Percentiles rank a stretch among this genome's conserved stretches.
phyloP scores from a whole-genome alignment of 2,329 filamentous ascomycete species.

The Peltaster fructicola region DNA sequence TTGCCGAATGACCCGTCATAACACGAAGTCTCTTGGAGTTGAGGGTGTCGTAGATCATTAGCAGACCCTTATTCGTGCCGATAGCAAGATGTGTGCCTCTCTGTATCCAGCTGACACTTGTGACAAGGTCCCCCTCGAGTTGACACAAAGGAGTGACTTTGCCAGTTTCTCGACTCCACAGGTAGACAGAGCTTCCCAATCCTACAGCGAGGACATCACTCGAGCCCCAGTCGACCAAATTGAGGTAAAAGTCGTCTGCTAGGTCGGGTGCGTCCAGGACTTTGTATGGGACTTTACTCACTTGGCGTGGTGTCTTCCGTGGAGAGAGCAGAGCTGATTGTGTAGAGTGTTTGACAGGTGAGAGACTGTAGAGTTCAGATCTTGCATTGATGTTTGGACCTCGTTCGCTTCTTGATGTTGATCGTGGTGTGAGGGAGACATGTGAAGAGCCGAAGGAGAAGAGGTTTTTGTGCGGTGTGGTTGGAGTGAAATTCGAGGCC shows the following conservation, averaged over 20 bases:
- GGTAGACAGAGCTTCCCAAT: slow-evolving; percentile 82
- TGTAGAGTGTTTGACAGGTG: slow-evolving; percentile 80
- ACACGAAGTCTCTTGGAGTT: slow-evolving; percentile 69
- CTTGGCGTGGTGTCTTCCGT: slow-evolving; percentile 68
- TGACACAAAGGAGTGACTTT: slow-evolving; percentile 89
- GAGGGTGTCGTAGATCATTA: slow-evolving; percentile 96
- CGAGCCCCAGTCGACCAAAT: slow-evolving; percentile 93
- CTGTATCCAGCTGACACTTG: slow-evolving; percentile 96
- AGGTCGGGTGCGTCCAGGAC: slow-evolving; percentile 91
- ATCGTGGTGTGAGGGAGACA: slow-evolving; percentile 59
- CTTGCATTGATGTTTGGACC: slow-evolving; percentile 75
- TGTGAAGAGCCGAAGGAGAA: slow-evolving; percentile 70
- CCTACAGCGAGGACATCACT: slow-evolving; percentile 89
- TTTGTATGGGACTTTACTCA: slow-evolving; percentile 95
- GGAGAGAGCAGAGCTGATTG: slow-evolving; percentile 88
- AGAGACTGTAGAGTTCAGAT: slow-evolving; percentile 89
- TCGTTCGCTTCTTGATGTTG: slow-evolving; percentile 51
- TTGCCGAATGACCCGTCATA: slow-evolving; percentile 89
- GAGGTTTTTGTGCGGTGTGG: slow-evolving; percentile 92
- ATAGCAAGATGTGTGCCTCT: slow-evolving; percentile 84
- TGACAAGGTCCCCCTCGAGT: slow-evolving; percentile 80
- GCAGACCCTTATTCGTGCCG: slow-evolving; percentile 81
- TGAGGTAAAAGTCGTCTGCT: slow-evolving; percentile 94
- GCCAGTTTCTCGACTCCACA: slow-evolving; percentile 91
- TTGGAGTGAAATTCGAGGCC: slow-evolving; percentile 67